A percentile compares a stretch with the other conserved stretches of the same genome.
Evolutionary conservation across 306 rosid species (phyloP).

Genomic region (Senna siamea): DNA sequence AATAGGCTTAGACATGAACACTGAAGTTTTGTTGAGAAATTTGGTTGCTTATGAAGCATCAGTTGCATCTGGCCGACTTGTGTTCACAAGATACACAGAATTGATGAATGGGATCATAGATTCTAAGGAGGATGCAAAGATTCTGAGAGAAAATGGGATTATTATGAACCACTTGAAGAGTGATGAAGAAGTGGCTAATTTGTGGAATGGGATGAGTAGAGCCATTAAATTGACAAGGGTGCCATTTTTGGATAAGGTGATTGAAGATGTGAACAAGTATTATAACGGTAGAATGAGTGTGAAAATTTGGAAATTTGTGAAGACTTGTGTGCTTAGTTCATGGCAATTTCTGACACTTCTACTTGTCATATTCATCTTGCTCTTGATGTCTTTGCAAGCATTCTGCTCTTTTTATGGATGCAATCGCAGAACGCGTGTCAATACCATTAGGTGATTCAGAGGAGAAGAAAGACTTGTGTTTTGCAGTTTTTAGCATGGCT

Average conservation of each 20-base stretch:
- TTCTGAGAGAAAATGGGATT: constrained; percentile 70
- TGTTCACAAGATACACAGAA: constrained; percentile 78
- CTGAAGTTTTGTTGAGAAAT: constrained; percentile 66
- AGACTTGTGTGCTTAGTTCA: constrained; percentile 64
- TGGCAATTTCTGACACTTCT: constrained; percentile 67
- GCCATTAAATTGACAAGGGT: constrained; percentile 84
- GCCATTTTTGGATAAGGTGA: constrained; percentile 73
- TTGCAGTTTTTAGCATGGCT: not conserved
- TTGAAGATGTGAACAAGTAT: constrained; percentile 76
- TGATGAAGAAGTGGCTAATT: constrained; percentile 67
- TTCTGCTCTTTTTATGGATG: constrained; percentile 50
- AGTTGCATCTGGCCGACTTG: constrained; percentile 61
- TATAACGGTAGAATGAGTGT: constrained; percentile 62
- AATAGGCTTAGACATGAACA: constrained; percentile 56
- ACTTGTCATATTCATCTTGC: constrained; percentile 59
- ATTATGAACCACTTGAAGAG: constrained; percentile 73
- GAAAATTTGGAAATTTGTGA: constrained; percentile 55
- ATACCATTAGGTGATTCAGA: not conserved
- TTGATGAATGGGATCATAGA: constrained; percentile 89
- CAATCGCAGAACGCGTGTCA: not conserved
- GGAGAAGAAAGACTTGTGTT: not conserved
- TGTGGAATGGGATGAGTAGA: constrained; percentile 90
- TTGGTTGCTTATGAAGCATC: constrained; percentile 87
- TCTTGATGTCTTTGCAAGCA: constrained; percentile 56
- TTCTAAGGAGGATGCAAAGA: constrained; percentile 68